A percentile compares a stretch with the other conserved stretches of the same genome.
Evolutionary conservation across 164 flowering plant species (phyloP).

Genomic region (Vitis cinerea): DNA sequence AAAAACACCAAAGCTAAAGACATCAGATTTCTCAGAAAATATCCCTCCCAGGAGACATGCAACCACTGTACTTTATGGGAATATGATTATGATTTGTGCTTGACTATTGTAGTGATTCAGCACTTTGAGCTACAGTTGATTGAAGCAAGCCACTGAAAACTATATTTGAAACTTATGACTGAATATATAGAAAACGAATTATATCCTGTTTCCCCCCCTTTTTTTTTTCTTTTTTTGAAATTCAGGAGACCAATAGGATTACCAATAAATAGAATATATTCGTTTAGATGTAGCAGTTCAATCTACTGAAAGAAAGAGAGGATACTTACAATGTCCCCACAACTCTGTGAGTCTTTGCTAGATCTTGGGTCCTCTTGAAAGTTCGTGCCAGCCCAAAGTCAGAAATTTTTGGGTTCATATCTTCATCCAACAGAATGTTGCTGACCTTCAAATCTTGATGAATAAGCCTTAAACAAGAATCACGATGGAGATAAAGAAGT

Average conservation of each 20-base stretch:
- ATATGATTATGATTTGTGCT: too few species aligned
- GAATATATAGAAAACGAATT: too few species aligned
- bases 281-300: too few species aligned
- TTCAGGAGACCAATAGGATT: too few species aligned
- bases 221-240: too few species aligned
- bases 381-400: conserved; percentile 14
- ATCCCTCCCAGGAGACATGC: conserved; percentile 14
- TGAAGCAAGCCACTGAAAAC: too few species aligned
- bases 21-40: conserved; percentile 18
- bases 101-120: too few species aligned
- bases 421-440: conserved; percentile 12
- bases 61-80: conserved; percentile 6
- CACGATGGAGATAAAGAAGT: conserved; percentile 13
- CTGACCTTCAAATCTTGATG: conserved; percentile 15
- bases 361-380: conserved; percentile 2
- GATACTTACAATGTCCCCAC: conserved; percentile 16
- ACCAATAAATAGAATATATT: too few species aligned
- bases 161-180: too few species aligned
- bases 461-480: conserved; percentile 11
- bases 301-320: too few species aligned
- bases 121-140: too few species aligned
- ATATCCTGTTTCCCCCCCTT: too few species aligned
- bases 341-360: conserved; percentile 7
- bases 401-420: conserved; percentile 16
- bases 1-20: conserved; percentile 12